phyloP scores from a whole-genome alignment of 768 basidiomycete genomes.

The Cantharellus anzutake region DNA sequence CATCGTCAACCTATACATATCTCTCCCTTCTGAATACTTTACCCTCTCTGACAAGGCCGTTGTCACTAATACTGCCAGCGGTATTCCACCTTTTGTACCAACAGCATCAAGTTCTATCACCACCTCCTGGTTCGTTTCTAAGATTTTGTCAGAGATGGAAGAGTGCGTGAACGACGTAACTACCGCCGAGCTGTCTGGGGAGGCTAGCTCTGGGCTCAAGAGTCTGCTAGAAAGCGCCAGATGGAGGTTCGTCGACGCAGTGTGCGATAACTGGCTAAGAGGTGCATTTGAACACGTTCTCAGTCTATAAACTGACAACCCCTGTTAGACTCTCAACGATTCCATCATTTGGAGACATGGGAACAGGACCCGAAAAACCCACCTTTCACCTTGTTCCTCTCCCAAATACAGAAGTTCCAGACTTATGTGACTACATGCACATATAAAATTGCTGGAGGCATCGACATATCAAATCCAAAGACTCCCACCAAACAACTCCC shows the following conservation, averaged over 20 bases:
- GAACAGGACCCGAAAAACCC: constrained; percentile 37
- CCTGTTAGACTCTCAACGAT: constrained; percentile 51
- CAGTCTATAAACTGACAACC: not conserved
- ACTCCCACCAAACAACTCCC: constrained; percentile 30
- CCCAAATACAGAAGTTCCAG: constrained; percentile 67
- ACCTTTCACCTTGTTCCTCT: constrained; percentile 53
- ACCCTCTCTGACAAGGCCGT: constrained; percentile 59
- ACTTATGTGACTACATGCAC: constrained; percentile 53
- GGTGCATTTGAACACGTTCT: constrained; percentile 28
- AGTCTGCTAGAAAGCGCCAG: constrained; percentile 59
- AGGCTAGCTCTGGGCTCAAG: constrained; percentile 46
- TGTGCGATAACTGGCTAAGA: constrained; percentile 62
- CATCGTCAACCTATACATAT: constrained; percentile 69
- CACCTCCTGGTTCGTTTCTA: constrained; percentile 60
- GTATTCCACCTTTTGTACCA: constrained; percentile 37
- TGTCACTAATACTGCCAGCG: constrained; percentile 30
- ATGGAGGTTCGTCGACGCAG: constrained; percentile 76
- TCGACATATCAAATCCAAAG: constrained; percentile 13
- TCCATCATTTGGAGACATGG: constrained; percentile 85
- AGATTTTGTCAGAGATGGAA: constrained; percentile 65
- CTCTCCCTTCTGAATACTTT: constrained; percentile 74
- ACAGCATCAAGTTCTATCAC: constrained; percentile 63
- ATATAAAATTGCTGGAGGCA: constrained; percentile 64
- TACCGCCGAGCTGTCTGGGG: constrained; percentile 62
- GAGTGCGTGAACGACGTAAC: constrained; percentile 71